A percentile compares a stretch with the other conserved stretches of the same genome.
Evolutionary conservation across 2,329 filamentous ascomycete species (phyloP).

Genomic region (Clarireedia monteithiana): DNA sequence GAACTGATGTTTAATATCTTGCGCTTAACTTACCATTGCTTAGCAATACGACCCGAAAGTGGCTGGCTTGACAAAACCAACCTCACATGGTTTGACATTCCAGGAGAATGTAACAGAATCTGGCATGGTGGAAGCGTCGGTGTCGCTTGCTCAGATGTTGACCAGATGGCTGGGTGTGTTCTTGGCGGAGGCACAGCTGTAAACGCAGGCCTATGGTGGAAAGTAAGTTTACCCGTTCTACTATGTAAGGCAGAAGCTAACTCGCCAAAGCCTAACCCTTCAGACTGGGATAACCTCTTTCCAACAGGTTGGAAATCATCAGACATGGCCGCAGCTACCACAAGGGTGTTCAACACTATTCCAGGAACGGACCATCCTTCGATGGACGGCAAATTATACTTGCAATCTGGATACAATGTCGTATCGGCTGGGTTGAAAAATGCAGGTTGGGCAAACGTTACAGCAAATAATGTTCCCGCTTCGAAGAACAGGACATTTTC

Average conservation of each 20-base stretch:
- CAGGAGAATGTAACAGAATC: conserved; percentile 64
- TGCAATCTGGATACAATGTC: conserved; percentile 58
- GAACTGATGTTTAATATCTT: not conserved
- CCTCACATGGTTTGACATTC: conserved; percentile 63
- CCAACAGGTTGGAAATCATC: conserved; percentile 61
- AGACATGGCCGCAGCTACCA: conserved; percentile 52
- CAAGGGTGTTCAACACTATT: conserved; percentile 60
- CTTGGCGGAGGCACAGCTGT: conserved; percentile 49
- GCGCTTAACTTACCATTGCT: conserved; percentile 5
- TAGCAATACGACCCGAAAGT: conserved; percentile 29
- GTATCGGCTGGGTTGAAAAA: conserved; percentile 50
- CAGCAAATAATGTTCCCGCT: conserved; percentile 48
- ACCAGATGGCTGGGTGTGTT: conserved; percentile 65
- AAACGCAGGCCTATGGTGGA: conserved; percentile 64
- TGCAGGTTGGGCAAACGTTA: conserved; percentile 55
- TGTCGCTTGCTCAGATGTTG: conserved; percentile 61
- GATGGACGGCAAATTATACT: conserved; percentile 56
- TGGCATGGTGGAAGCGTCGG: conserved; percentile 27
- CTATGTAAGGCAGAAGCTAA: conserved; percentile 8
- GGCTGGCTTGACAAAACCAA: conserved; percentile 54
- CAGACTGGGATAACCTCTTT: conserved; percentile 67
- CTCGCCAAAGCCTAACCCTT: conserved; percentile 42
- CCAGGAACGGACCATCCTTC: conserved; percentile 62
- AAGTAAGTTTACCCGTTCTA: conserved; percentile 30
- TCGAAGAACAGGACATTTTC: conserved; percentile 59